Base-by-base conservation (phyloP, 257 asterid genomes). In the Jaltomata sinuosa region DNA sequence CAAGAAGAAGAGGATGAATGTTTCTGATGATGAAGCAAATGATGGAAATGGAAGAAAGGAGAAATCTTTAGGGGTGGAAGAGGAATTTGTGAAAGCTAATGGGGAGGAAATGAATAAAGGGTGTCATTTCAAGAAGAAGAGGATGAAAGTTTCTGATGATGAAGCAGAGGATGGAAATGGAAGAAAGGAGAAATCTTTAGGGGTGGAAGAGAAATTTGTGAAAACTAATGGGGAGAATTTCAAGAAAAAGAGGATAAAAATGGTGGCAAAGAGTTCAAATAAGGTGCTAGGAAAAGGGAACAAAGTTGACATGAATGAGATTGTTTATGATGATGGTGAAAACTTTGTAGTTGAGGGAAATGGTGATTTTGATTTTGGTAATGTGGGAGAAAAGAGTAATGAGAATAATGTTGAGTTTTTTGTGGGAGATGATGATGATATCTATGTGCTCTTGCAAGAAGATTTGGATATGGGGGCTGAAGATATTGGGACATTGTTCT, bases 201-300 rank as follows among this genome's bases (percentile, higher is more conserved):
- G 67, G 59, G 57, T 47, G 4, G 83, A 54, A 79, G 19, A 55
- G 64, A 11, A 47, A 29, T 25, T 15, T 11, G 38, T 40, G 25
- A 32, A 80, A 80, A 50, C 32, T 8, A 19, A 68, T 82, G 84
- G 1, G 36, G 83, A 31, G 0, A 4, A 57, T 57, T 22, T 22
- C 31, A 64, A 31, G 55, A 72, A 10, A 81, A 85, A 31, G 90
- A 91, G 89, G 91, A 86, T 65, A 72, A 90, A 92, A 83, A 84
- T 85, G 12, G 88, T 83, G 80, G 90, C 87, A 0, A 87, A 77
- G 84, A 78, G 84, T 65, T 83, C 61, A 0, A 89, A 90, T 87
- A 90, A 89, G 90, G n/a, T 90, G 86, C 72, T 87, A 91, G 94
- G 94, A 22, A 88, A 85, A 84, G 93, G 92, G 83, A 22, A 83